Conservation (phyloP, 2,329 filamentous ascomycete species). For the Dactylonectria macrodidyma region DNA sequence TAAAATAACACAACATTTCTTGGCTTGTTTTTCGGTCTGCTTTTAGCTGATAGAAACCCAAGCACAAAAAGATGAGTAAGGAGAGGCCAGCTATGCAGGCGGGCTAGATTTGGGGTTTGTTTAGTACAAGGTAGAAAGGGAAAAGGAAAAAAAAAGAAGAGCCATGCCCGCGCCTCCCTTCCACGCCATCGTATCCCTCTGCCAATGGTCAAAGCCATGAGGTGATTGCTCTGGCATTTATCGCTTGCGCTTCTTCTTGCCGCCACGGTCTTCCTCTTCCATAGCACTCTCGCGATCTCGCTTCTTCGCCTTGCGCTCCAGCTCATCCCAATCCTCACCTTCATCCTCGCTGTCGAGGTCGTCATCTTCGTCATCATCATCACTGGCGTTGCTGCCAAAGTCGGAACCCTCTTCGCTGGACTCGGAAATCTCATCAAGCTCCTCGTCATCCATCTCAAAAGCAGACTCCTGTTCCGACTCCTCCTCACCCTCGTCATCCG, state of each 20-base stretch:
- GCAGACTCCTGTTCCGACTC: conserved; percentile 92
- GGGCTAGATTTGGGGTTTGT: conserved; percentile 21
- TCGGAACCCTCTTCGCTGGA: conserved; percentile 88
- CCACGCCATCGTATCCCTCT: conserved; percentile 6
- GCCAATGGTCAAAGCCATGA: not conserved
- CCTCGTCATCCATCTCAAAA: conserved; percentile 91
- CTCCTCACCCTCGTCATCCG: conserved; percentile 84
- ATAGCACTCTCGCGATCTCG: conserved; percentile 76
- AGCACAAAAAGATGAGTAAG: conserved; percentile 5
- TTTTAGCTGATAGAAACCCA: not conserved
- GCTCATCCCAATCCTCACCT: conserved; percentile 93
- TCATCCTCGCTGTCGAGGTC: conserved; percentile 79
- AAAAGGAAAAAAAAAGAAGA: conserved; percentile 18
- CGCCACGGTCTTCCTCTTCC: conserved; percentile 75
- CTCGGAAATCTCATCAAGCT: conserved; percentile 86
- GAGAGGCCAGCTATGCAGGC: conserved; percentile 7
- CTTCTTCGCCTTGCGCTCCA: conserved; percentile 92
- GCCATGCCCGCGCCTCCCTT: conserved; percentile 7
- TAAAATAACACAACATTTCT: conserved; percentile 6
- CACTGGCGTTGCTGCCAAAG: conserved; percentile 90
- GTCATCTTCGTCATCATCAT: conserved; percentile 79
- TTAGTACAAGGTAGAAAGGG: conserved; percentile 31
- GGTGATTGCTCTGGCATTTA: conserved; percentile 36
- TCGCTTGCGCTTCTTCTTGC: conserved; percentile 71
- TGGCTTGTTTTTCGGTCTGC: conserved; percentile 1